phyloP scores from a whole-genome alignment of 768 basidiomycete genomes.

The Phaeolepiota aurea region DNA sequence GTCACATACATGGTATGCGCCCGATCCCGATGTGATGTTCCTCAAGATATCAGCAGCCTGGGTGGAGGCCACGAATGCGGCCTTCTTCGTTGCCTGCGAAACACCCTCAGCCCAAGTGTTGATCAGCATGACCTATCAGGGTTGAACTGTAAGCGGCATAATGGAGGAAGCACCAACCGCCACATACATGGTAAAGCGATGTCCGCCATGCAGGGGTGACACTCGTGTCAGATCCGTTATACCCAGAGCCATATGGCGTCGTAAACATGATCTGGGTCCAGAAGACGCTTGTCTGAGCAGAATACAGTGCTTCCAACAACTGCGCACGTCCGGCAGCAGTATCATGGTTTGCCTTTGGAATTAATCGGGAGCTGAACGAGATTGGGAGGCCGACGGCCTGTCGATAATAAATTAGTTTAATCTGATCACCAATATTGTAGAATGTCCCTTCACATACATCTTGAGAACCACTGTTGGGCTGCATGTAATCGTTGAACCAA shows the following conservation, averaged over 20 bases:
- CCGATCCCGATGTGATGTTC: conserved; percentile 15
- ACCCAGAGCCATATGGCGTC: conserved; percentile 13
- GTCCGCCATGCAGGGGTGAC: conserved; percentile 17
- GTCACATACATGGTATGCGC: conserved; percentile 15
- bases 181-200: conserved; percentile 16
- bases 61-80: conserved; percentile 11
- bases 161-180: background rate
- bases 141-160: background rate
- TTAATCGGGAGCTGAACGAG: conserved; percentile 14
- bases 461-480: conserved; percentile 12
- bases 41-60: conserved; percentile 14
- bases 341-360: conserved; percentile 18
- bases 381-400: conserved; percentile 15
- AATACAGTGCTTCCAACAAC: conserved; percentile 12
- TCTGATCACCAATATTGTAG: too few species aligned
- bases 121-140: conserved; percentile 11
- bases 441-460: conserved; percentile 11
- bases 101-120: conserved; percentile 11
- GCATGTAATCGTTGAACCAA: conserved; percentile 15
- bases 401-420: too few species aligned
- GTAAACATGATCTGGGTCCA: conserved; percentile 13
- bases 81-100: conserved; percentile 2
- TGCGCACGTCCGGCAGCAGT: conserved; percentile 9
- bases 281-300: conserved; percentile 9
- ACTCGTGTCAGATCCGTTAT: conserved; percentile 11